A percentile compares a stretch with the other conserved stretches of the same genome.
Evolutionary conservation across 1,139 yeast species (phyloP).

Genomic region (Saccharomyces hybrid): DNA sequence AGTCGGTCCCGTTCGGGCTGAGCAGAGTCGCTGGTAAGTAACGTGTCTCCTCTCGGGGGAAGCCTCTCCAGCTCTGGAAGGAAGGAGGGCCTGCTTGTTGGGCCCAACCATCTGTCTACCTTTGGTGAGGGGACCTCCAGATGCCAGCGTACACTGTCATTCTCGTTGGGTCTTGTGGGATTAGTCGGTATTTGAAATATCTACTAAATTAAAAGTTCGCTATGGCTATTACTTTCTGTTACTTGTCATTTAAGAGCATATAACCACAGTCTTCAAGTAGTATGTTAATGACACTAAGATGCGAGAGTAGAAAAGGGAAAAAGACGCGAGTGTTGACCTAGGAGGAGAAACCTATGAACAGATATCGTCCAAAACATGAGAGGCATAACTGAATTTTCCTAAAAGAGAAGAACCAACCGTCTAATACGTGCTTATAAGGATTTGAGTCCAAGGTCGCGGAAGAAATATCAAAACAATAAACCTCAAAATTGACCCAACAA

Average conservation of each 20-base stretch:
- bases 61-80: background rate
- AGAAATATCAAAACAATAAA: background rate
- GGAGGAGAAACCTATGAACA: background rate
- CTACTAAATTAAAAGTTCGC: background rate
- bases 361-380: background rate
- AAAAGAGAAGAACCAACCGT: background rate
- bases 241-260: background rate
- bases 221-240: background rate
- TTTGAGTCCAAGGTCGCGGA: background rate
- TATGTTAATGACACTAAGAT: background rate
- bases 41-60: background rate
- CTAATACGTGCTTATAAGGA: background rate
- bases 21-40: background rate
- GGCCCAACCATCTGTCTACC: background rate
- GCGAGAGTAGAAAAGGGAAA: background rate
- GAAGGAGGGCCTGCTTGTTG: background rate
- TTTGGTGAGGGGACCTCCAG: background rate
- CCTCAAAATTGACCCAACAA: background rate
- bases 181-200: background rate
- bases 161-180: background rate
- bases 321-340: background rate
- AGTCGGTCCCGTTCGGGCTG: background rate
- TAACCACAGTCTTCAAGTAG: constrained; percentile 8
- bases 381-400: background rate
- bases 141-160: background rate